phyloP scores from a whole-genome alignment of 75 land plant species.

The Isoetes taiwanensis region DNA sequence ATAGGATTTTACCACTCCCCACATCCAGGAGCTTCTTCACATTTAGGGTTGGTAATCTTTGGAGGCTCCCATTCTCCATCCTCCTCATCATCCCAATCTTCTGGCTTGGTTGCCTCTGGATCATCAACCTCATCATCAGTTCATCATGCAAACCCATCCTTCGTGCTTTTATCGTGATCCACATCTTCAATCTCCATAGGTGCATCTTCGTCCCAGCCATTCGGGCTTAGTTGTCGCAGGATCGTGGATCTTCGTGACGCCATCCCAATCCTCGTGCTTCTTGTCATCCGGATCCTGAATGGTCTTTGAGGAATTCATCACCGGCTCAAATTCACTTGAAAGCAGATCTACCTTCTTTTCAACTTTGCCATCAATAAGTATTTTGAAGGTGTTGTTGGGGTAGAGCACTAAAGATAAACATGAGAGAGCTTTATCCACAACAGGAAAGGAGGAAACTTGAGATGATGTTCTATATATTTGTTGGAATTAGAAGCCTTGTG shows the following conservation, averaged over 20 bases:
- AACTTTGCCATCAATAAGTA: slow-evolving; percentile 6
- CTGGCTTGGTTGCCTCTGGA: slow-evolving; percentile 11
- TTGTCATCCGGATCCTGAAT: slow-evolving; percentile 12
- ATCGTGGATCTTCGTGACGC: background rate
- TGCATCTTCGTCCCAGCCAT: slow-evolving; percentile 12
- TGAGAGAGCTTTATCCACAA: background rate
- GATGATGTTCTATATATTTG: slow-evolving; percentile 3
- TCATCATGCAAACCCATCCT: slow-evolving; percentile 6
- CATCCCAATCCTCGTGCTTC: slow-evolving; percentile 9
- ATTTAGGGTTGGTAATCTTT: slow-evolving; percentile 8
- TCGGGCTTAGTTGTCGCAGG: slow-evolving; percentile 6
- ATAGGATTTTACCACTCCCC: too few species aligned
- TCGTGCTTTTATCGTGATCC: slow-evolving; percentile 2
- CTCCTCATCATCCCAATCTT: slow-evolving; percentile 13
- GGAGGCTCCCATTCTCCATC: slow-evolving; percentile 7
- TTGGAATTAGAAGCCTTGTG: slow-evolving; percentile 8
- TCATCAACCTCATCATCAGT: slow-evolving; percentile 4
- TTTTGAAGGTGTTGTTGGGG: slow-evolving; percentile 7
- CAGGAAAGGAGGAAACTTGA: slow-evolving; percentile 2
- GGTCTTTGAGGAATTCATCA: slow-evolving; percentile 5
- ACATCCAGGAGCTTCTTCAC: slow-evolving; percentile 11
- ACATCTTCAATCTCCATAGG: slow-evolving; percentile 30
- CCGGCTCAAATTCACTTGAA: slow-evolving; percentile 8
- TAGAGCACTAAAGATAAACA: slow-evolving; percentile 6
- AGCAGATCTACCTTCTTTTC: slow-evolving; percentile 2